Evolutionary conservation across 306 rosid species (phyloP), one percentile per base, ranked within the genome.

Genomic region (Pyrus betulifolia): DNA sequence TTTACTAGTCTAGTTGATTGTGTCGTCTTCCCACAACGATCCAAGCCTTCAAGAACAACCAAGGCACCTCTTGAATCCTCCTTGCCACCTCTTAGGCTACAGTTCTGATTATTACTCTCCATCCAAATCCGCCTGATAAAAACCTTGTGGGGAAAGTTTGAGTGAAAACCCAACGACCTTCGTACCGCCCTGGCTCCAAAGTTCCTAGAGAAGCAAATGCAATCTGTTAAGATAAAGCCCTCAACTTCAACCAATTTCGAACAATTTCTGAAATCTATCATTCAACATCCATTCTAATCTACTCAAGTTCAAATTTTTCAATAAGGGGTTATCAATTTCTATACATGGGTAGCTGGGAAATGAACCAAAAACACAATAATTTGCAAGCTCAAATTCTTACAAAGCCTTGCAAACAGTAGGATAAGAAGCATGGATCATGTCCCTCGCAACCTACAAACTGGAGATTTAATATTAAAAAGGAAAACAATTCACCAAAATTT

Each of bases 21-120:
- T 15, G 96, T 89, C 9, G 91, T 86, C 85, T 95, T 95, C 62
- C 97, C 97, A 55, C 96, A 89, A 60, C 93, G 97, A 79, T 92
- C 98, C 85, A 95, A 86, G 71, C 98, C 98, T 92, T 92, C 97
- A 18, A 95, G 80, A 74, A 95, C 99, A 79, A 95, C 78, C 81
- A 95, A 82, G 21, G 97, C 92, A 54, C 83, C 89, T 80, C 87
- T 83, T n/a, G 87, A 78, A 69, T 78, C 79, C 46, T 72, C 74
- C 62, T 46, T 76, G 19, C 42, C 59, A 57, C 69, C 46, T n/a
- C 75, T 73, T 72, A 57, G 27, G 45, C 55, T 49, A 65, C 71
- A 49, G 21, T 49, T 72, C 22, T 44, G 73, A 68, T 46, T 44
- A 11, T 51, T 77, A 67, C 19, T 59, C 21, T 46, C 79, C 87